phyloP scores from a whole-genome alignment of 2,329 filamentous ascomycete species.

The Fusarium sp. region DNA sequence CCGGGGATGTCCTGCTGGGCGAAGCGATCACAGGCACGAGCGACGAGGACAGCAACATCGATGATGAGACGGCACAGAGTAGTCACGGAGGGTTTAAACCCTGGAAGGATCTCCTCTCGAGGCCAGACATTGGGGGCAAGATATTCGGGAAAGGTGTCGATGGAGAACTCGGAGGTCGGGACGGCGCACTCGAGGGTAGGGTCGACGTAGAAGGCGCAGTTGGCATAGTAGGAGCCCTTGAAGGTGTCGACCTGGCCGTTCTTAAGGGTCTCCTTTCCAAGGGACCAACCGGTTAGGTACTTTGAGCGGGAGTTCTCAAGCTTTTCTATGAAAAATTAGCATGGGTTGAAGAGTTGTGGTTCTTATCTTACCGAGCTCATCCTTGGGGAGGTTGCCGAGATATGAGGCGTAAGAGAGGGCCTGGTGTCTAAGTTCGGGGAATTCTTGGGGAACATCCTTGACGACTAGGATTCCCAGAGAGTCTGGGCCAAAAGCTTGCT shows the following conservation, averaged over 20 bases:
- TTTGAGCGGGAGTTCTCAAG: constrained; percentile 71
- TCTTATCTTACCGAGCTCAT: constrained; percentile 72
- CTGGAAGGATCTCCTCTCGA: constrained; percentile 72
- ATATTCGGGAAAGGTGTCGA: constrained; percentile 83
- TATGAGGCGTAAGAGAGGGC: constrained; percentile 90
- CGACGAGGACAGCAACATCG: constrained; percentile 88
- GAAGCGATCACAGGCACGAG: constrained; percentile 88
- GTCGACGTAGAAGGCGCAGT: constrained; percentile 82
- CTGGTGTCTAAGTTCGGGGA: constrained; percentile 75
- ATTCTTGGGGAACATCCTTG: constrained; percentile 81
- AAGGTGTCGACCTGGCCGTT: constrained; percentile 82
- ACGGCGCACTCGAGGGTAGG: constrained; percentile 69
- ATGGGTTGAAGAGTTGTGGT: not conserved
- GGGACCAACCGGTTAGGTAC: constrained; percentile 81
- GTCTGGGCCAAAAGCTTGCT: constrained; percentile 87
- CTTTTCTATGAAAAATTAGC: constrained; percentile 54
- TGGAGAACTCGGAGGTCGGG: constrained; percentile 68
- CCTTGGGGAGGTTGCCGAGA: constrained; percentile 80
- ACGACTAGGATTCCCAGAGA: constrained; percentile 96
- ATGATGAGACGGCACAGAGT: constrained; percentile 86
- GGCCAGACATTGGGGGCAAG: constrained; percentile 94
- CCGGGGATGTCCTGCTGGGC: constrained; percentile 81
- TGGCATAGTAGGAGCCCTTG: constrained; percentile 88
- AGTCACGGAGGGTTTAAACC: constrained; percentile 80
- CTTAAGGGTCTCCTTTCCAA: constrained; percentile 84